Evolutionary conservation across 352 stramenopile species (phyloP).

Genomic region (Aphanomyces stellatus): DNA sequence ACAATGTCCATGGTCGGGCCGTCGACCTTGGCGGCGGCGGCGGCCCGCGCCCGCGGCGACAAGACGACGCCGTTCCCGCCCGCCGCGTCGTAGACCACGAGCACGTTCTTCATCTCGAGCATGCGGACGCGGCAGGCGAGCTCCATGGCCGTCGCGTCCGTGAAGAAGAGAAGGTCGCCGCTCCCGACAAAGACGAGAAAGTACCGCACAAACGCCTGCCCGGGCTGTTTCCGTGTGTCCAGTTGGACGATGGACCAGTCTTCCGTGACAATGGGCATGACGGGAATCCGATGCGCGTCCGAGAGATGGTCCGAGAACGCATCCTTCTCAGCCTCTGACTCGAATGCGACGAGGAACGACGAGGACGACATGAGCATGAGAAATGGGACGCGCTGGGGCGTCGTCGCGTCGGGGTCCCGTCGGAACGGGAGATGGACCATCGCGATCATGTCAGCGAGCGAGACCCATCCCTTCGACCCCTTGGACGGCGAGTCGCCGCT

Average conservation of each 20-base stretch:
- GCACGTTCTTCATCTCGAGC: conserved; percentile 9
- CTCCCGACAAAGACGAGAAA: conserved; percentile 6
- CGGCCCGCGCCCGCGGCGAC: background rate
- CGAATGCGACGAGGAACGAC: conserved; percentile 1
- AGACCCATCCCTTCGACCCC: conserved; percentile 11
- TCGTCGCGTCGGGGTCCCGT: background rate
- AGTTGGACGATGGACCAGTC: conserved; percentile 19
- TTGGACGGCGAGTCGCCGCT: conserved; percentile 1
- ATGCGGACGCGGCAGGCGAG: conserved; percentile 7
- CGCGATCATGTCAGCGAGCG: background rate
- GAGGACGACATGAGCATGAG: background rate
- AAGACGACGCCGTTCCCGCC: conserved; percentile 1
- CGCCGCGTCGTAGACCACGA: conserved; percentile 3
- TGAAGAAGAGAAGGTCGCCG: conserved; percentile 17
- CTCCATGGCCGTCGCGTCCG: background rate
- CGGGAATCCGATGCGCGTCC: background rate
- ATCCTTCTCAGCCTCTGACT: background rate
- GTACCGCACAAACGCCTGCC: background rate
- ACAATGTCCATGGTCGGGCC: background rate
- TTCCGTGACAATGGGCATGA: background rate
- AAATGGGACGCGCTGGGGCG: background rate
- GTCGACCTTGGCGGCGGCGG: background rate
- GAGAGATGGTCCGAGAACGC: background rate
- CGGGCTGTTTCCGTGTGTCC: background rate
- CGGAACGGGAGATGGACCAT: background rate